Evolutionary conservation across 23 red algal species (phyloP), one percentile per base, ranked within the genome.

Genomic region (Agarophyton chilense): DNA sequence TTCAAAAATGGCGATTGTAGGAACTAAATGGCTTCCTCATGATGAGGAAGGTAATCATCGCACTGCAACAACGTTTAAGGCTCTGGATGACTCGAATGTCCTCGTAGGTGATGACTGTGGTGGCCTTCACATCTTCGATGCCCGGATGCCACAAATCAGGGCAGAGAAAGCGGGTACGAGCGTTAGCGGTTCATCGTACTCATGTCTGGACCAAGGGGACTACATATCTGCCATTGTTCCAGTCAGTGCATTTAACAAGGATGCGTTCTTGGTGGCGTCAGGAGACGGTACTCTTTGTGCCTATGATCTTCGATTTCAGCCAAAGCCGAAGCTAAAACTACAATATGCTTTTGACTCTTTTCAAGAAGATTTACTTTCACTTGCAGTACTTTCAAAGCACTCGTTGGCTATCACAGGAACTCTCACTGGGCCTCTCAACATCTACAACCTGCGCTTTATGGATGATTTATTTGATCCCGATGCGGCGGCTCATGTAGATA

Each of bases 381-480:
- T 91, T 8, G 74, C 55, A 28, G 64, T 91, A 14, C 46, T 91
- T 43, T 40, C 57, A 26, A 72, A 56, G 43, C 46, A 41, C 34
- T 60, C 47, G 17, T 33, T 82, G 4, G 61, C 64, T 7, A 64
- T 82, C 9, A 19, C 51, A 3, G 88, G 88, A 43, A 91, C 88
- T 35, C 51, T 91, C 0, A 50, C 74, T 38, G 88, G 88, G 12
- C 72, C 88, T 16, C 26, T 91, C 4, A 79, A 91, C 35, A 29
- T 91, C 17, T 91, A 91, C 33, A 50, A 91, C 33, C 43, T 81
- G 43, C 75, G 77, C 22, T 91, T 91, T 80, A 72, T 82, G 77
- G 88, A 91, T 36, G 50, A 75, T 26, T 55, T 33, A 2, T 56
- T 24, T 40, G 57, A 93, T 39, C 77, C 39, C 16, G 68, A 86